Evolutionary conservation across 2,329 filamentous ascomycete genomes (phyloP).

Genomic region (Cadophora gregata): DNA sequence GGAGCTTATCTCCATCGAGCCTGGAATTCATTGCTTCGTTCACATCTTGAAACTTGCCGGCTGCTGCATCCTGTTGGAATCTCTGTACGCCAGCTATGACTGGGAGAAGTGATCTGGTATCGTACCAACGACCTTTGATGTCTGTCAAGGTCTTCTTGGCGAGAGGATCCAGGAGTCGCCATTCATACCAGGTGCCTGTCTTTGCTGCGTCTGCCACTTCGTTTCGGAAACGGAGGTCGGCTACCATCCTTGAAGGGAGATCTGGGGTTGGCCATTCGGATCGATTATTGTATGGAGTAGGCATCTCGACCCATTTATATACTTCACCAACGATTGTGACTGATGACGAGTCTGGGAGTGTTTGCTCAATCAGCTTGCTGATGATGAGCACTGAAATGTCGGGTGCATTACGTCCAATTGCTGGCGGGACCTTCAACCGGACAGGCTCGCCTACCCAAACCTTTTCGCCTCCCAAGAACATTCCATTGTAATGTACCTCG

Average conservation of each 20-base stretch:
- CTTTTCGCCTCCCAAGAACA: slow-evolving; percentile 64
- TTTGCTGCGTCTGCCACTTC: slow-evolving; percentile 51
- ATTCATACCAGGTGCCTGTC: slow-evolving; percentile 41
- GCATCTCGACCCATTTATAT: slow-evolving; percentile 54
- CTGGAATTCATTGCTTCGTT: slow-evolving; percentile 54
- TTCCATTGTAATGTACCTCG: slow-evolving; percentile 56
- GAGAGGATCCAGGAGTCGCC: slow-evolving; percentile 41
- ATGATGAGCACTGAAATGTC: slow-evolving; percentile 54
- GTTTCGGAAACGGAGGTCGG: slow-evolving; percentile 50
- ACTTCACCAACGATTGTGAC: slow-evolving; percentile 56
- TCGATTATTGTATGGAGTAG: slow-evolving; percentile 44
- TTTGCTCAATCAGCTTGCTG: slow-evolving; percentile 45
- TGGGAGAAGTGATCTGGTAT: slow-evolving; percentile 56
- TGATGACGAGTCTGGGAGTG: slow-evolving; percentile 38
- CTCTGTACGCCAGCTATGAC: slow-evolving; percentile 42
- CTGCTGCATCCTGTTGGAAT: slow-evolving; percentile 44
- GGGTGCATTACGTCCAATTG: slow-evolving; percentile 28
- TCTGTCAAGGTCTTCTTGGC: slow-evolving; percentile 49
- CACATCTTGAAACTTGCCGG: slow-evolving; percentile 49
- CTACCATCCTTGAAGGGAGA: slow-evolving; percentile 53
- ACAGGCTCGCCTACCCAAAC: slow-evolving; percentile 64
- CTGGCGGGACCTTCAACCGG: slow-evolving; percentile 51
- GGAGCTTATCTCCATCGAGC: slow-evolving; percentile 46
- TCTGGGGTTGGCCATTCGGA: slow-evolving; percentile 49
- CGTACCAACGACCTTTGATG: slow-evolving; percentile 66